phyloP scores from a whole-genome alignment of 2,329 filamentous ascomycete species.

The Chrysoporthe cubensis region DNA sequence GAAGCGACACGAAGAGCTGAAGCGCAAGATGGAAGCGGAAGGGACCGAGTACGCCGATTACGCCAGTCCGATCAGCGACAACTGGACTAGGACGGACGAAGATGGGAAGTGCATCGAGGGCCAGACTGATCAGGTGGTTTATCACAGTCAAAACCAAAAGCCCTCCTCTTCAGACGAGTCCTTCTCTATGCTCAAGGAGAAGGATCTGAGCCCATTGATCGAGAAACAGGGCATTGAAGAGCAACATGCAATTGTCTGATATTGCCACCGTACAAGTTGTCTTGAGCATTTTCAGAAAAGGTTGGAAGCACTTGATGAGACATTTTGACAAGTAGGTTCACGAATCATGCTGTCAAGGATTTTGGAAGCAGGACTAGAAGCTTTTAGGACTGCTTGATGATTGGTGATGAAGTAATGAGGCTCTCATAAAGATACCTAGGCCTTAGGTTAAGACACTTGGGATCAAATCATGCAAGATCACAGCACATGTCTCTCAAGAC shows the following conservation, averaged over 20 bases:
- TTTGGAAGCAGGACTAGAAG: background rate
- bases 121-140: background rate
- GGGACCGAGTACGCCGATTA: background rate
- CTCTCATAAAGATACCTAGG: background rate
- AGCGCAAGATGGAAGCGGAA: slow-evolving; percentile 4
- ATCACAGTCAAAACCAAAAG: background rate
- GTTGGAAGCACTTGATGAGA: background rate
- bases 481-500: background rate
- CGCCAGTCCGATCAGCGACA: background rate
- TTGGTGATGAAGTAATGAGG: background rate
- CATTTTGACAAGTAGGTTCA: background rate
- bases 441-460: background rate
- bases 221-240: background rate
- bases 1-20: background rate
- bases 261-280: background rate
- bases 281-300: background rate
- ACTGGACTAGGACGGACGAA: slow-evolving; percentile 1
- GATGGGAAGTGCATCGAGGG: background rate
- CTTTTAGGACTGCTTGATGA: background rate
- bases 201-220: background rate
- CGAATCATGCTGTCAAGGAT: background rate
- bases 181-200: background rate
- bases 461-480: background rate
- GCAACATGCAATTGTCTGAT: background rate
- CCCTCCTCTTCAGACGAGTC: background rate